phyloP scores from a whole-genome alignment of 441 rosid species.

The Brassica hybrid region DNA sequence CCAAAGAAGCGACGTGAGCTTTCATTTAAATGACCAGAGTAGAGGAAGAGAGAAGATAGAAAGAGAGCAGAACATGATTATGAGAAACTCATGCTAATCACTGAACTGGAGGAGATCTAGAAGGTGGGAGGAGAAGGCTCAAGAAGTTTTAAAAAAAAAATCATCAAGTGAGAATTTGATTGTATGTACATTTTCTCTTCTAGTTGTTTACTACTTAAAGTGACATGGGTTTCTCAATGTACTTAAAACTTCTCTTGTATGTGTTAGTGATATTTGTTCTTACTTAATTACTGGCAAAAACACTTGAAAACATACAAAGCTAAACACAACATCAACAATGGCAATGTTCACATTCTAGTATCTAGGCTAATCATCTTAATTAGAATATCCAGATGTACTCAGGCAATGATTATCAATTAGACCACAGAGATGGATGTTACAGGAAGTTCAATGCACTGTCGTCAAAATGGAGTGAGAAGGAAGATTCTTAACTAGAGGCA shows the following conservation, averaged over 20 bases:
- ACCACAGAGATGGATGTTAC: too few species aligned
- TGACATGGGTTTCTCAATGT: conserved; percentile 41
- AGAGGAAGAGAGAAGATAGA: conserved; percentile 36
- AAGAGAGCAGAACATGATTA: conserved; percentile 33
- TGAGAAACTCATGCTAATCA: conserved; percentile 37
- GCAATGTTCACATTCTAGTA: not conserved
- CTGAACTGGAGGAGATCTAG: conserved; percentile 30
- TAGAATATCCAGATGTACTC: too few species aligned
- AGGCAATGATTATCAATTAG: too few species aligned
- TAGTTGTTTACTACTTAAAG: conserved; percentile 26
- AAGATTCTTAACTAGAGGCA: not conserved
- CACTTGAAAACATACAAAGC: too few species aligned
- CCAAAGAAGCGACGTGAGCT: conserved; percentile 68
- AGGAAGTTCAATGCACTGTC: too few species aligned
- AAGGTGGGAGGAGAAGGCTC: conserved; percentile 37
- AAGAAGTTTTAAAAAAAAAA: conserved; percentile 8
- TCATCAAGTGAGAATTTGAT: conserved; percentile 22
- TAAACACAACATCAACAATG: conserved; percentile 17
- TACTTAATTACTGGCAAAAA: conserved; percentile 16
- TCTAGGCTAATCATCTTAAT: too few species aligned
- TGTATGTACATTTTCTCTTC: conserved; percentile 35
- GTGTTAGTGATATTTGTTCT: conserved; percentile 33
- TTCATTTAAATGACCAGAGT: conserved; percentile 33
- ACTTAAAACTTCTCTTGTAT: conserved; percentile 28
- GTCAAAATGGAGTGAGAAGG: too few species aligned